Base-by-base conservation (phyloP, 1,284 basidiomycete species). In the Malassezia nana region DNA sequence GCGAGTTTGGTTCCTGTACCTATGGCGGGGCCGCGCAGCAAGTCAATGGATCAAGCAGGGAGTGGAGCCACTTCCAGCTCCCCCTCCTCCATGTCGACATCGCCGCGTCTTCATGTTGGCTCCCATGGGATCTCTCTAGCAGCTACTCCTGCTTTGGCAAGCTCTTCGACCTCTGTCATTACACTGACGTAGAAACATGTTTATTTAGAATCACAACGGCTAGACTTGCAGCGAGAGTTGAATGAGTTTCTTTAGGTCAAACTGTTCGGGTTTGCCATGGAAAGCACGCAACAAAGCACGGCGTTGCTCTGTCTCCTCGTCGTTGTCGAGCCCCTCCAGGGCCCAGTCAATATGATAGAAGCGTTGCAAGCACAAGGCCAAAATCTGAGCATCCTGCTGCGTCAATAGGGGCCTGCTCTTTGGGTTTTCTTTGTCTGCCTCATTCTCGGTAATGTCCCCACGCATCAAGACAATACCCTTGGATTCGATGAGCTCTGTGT, bases 401-500 rank as follows among this genome's bases (percentile, higher is more conserved):
- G 60, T 55, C 50, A 71, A 58, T 18, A 46, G 13, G 57, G 58
- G n/a, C 51, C 35, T 38, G 40, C 20, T 26, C 10, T 82, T 75
- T 92, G 89, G 41, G 88, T 74, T 13, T 81, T 81, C 70, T 89
- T 47, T 35, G 26, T 43, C 49, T 1, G 41, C 42, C 30, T 50
- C 48, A 5, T 20, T 39, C 1, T 86, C 83, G 0, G 89, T 89
- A 59, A 96, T 84, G 75, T 96, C 92, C 16, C 92, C 94, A 31
- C 90, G 81, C 76, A 96, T 80, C 6, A 99, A 81, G 0, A 95
- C 88, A 38, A 86, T 73, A 13, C 82, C 83, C 72, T 96, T 91
- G 6, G 84, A 84, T 24, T 79, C 72, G 1, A 84, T 81, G 6
- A 98, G 77, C 69, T 98, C 92, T 33, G 91, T 86, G 76, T 96